Base-by-base conservation (phyloP, 306 rosid species). In the Ormosia emarginata region DNA sequence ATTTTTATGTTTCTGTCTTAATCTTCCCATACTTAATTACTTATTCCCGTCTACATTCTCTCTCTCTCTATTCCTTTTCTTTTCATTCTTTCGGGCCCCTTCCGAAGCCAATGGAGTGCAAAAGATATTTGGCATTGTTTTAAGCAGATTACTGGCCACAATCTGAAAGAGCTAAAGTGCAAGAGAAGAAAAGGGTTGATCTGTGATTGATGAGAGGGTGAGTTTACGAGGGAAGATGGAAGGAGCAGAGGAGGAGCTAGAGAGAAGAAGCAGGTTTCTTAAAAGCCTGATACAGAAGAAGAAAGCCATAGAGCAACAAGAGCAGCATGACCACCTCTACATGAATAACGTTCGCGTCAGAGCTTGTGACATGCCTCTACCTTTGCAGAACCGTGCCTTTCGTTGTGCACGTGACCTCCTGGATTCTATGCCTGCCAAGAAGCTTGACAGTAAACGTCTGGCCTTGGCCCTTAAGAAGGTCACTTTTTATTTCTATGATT, bases 381-480 rank as follows among this genome's bases (percentile, higher is more conserved):
- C 90, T 71, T 52, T 92, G 83, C 99, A 95, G 84, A 90, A 83
- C 82, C 90, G 71, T 10, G 98, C 99, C 68, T 95, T 95, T 80
- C 85, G 83, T 24, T 88, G 93, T 56, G 98, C 95, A 11, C 90
- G 95, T 50, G 81, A 88, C 66, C 94, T 83, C 40, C 89, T 95
- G 0, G 92, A 95, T 70, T 86, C 99, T 74, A 90, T 89, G 97
- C 90, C 97, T 17, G 84, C 77, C 71, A 95, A 90, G 82, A 95
- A 91, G 86, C 98, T 92, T 77, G 95, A 95, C 81, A 93, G 91
- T 75, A 93, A 95, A 89, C 85, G 87, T 44, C 82, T 95, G 0
- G 99, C 99, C 69, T 89, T 91, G 17, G 89, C 93, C 1, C 99
- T 95, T 50, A 95, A 95, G 82, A 95, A 93, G 98, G 99, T 95